Conservation (phyloP, 495 filamentous ascomycete species). For the Trichoderma parareesei region DNA sequence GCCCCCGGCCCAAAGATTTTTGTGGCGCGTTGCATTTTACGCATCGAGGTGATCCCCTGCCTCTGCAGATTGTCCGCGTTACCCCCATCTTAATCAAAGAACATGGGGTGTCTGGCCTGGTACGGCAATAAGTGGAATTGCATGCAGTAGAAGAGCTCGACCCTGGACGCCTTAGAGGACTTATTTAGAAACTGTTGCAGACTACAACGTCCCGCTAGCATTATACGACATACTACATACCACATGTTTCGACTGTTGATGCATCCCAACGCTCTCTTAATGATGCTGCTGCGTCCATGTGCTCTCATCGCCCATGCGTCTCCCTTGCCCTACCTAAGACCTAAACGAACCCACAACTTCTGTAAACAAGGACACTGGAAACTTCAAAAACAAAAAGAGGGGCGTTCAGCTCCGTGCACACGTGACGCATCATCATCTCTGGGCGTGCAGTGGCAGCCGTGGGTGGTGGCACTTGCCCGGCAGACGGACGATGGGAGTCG, state of each 20-base stretch:
- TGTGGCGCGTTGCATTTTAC: slow-evolving; percentile 8
- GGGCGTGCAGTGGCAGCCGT: neutral
- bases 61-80: neutral
- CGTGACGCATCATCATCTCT: neutral
- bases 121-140: too few relatives aligned
- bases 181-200: too few relatives aligned
- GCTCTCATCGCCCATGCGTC: neutral
- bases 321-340: neutral
- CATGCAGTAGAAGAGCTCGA: too few relatives aligned
- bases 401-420: neutral
- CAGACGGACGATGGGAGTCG: neutral
- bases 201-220: too few relatives aligned
- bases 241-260: too few relatives aligned
- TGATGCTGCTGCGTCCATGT: neutral
- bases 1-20: neutral
- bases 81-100: too few relatives aligned
- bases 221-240: too few relatives aligned
- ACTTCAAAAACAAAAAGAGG: neutral
- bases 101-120: neutral
- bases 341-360: neutral
- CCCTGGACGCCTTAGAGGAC: too few relatives aligned
- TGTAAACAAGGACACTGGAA: neutral
- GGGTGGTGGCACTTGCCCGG: neutral
- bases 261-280: too few relatives aligned
- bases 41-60: neutral